Percentiles rank a stretch among this genome's conserved stretches.
These are phyloP conservation scores for Candida oleophila DNA, from an alignment of 805 yeast genomes.

Conservation along the genomic window DNA sequence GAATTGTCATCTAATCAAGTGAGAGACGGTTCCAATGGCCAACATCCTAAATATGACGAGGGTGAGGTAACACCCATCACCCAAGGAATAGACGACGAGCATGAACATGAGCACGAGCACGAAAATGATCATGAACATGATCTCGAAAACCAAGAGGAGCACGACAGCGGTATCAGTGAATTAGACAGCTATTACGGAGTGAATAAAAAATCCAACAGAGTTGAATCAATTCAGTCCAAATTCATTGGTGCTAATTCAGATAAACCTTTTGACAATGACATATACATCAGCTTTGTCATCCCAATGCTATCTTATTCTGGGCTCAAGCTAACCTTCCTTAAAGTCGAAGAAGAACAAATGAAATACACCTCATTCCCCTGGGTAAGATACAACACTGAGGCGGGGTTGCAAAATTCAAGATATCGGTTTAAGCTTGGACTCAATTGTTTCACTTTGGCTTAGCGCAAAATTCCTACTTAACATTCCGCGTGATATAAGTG, in stretches of 20 bases:
- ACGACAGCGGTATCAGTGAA: slow-evolving; percentile 28
- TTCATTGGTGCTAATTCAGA: not conserved
- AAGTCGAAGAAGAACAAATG: slow-evolving; percentile 61
- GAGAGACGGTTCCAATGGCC: not conserved
- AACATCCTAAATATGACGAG: not conserved
- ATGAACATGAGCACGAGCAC: not conserved
- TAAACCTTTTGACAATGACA: slow-evolving; percentile 18
- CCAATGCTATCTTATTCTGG: slow-evolving; percentile 64
- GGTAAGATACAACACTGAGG: slow-evolving; percentile 56
- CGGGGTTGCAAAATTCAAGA: slow-evolving; percentile 9
- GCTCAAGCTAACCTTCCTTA: slow-evolving; percentile 61
- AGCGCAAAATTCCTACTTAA: not conserved
- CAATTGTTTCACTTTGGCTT: slow-evolving; percentile 13
- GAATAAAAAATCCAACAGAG: slow-evolving; percentile 20
- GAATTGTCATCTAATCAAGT: not conserved
- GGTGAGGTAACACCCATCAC: no score
- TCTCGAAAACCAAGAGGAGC: slow-evolving; percentile 11
- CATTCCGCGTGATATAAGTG: not conserved
- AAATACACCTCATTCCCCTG: slow-evolving; percentile 74
- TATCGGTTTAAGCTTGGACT: slow-evolving; percentile 25
- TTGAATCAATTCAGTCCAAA: not conserved
- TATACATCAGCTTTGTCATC: slow-evolving; percentile 29
- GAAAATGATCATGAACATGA: not conserved
- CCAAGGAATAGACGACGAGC: not conserved
- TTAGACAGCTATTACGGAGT: slow-evolving; percentile 36